These are phyloP conservation scores for Periconia macrospinosa DNA, from an alignment of 2,329 filamentous ascomycete species.

Conservation along the genomic window DNA sequence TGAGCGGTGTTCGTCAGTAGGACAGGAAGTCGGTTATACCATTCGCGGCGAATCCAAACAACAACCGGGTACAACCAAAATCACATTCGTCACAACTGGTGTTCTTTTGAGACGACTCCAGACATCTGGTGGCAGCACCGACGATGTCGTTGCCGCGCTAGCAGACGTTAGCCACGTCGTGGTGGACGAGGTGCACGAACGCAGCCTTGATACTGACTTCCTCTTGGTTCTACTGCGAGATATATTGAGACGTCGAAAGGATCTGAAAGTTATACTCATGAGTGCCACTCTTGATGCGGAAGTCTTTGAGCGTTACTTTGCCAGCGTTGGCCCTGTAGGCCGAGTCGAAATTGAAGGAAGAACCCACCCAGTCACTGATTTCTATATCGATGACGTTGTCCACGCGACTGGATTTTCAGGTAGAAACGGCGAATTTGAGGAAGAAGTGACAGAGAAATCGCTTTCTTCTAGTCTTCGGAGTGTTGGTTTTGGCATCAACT, in stretches of 20 bases:
- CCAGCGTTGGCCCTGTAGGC: constrained; percentile 69
- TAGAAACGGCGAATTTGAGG: constrained; percentile 53
- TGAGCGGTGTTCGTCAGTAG: constrained; percentile 79
- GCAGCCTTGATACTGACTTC: constrained; percentile 93
- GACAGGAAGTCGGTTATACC: constrained; percentile 86
- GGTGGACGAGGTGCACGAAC: constrained; percentile 95
- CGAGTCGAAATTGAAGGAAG: constrained; percentile 84
- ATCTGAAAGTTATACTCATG: constrained; percentile 92
- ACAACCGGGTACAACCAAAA: constrained; percentile 72
- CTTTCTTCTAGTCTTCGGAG: constrained; percentile 47
- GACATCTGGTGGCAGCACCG: constrained; percentile 76
- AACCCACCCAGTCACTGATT: constrained; percentile 87
- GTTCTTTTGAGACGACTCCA: constrained; percentile 89
- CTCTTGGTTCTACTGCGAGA: constrained; percentile 84
- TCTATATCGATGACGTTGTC: constrained; percentile 86
- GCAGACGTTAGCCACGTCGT: constrained; percentile 93
- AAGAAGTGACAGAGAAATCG: constrained; percentile 52
- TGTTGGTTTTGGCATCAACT: constrained; percentile 81
- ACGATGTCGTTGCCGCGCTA: constrained; percentile 78
- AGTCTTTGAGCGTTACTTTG: constrained; percentile 84
- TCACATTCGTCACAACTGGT: constrained; percentile 95
- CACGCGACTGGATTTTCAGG: constrained; percentile 71
- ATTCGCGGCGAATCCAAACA: constrained; percentile 88
- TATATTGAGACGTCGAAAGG: constrained; percentile 71
- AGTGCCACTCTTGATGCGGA: constrained; percentile 90